Base-by-base conservation (phyloP, 495 filamentous ascomycete genomes). In the Filosporella fistucella region DNA sequence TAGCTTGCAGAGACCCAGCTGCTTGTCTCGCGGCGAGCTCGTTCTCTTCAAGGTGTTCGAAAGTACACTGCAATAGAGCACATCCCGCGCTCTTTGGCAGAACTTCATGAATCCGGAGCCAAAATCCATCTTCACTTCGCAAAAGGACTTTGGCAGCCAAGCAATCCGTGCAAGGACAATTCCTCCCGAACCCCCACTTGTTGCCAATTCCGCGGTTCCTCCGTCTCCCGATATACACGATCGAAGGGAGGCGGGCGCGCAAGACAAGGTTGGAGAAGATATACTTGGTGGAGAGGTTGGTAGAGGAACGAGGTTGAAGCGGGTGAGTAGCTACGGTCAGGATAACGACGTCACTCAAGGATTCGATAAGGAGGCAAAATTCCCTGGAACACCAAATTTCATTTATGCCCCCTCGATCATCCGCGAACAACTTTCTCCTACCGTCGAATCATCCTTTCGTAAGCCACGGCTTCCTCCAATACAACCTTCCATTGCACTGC, bases 61-160 rank as follows among this genome's bases (percentile, higher is more conserved):
- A n/a, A n/a, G n/a, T n/a, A n/a, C n/a, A n/a, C n/a, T n/a, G n/a
- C n/a, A n/a, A n/a, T n/a, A n/a, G n/a, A n/a, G n/a, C n/a, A n/a
- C n/a, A n/a, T n/a, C n/a, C n/a, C n/a, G 35, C 35, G 35, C 35
- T 22, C 4, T 4, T 14, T 47, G 34, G 39, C 35, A 5, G 11
- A 26, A 22, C 35, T 49, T 44, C 35, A 56, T 56, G 53, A 56
- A 23, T 33, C 42, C 38, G 16, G 42, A 56, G 39, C 43, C 54
- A 13, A 52, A 49, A 22, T 57, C 54, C n/a, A 57, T 57, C 26
- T 52, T 49, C 28, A 57, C 48, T 16, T 45, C 54, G 2, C 39
- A 49, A 41, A 57, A 40, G 40, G 44, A 48, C 11, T 47, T 57
- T 20, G 26, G 25, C 16, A 48, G 24, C 44, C 44, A 52, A 49